These are phyloP conservation scores for Rhamnella rubrinervis DNA, from an alignment of 331 rosid species.

Conservation along the genomic window DNA sequence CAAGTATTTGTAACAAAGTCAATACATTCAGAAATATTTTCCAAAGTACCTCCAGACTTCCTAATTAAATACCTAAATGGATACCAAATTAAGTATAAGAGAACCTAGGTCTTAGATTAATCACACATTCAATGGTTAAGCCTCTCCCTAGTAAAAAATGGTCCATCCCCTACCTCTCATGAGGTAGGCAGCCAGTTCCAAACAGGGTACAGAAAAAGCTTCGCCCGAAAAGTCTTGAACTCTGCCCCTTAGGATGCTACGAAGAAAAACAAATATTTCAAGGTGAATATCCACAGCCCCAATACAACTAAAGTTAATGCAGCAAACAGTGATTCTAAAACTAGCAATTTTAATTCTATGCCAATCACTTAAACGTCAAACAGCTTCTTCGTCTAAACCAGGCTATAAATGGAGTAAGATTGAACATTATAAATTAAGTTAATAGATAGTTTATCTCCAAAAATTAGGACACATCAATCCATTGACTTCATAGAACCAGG, in stretches of 20 bases:
- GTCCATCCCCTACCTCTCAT: slow-evolving; percentile 71
- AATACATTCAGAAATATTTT: slow-evolving; percentile 5
- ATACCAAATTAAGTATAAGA: slow-evolving; percentile 20
- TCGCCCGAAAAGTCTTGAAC: slow-evolving; percentile 55
- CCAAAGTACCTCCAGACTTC: slow-evolving; percentile 20
- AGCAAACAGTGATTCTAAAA: slow-evolving; percentile 31
- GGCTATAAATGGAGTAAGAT: too few relatives aligned
- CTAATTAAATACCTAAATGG: slow-evolving; percentile 29
- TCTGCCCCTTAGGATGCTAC: slow-evolving; percentile 66
- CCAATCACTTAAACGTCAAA: slow-evolving; percentile 17
- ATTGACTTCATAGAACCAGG: not conserved
- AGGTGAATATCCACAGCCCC: slow-evolving; percentile 55
- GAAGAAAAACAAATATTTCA: slow-evolving; percentile 70
- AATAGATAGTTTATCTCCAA: too few relatives aligned
- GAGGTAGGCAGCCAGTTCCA: slow-evolving; percentile 92
- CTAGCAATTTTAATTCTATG: slow-evolving; percentile 22
- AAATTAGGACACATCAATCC: too few relatives aligned
- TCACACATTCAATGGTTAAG: slow-evolving; percentile 33
- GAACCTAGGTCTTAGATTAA: slow-evolving; percentile 31
- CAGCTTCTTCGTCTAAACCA: slow-evolving; percentile 18
- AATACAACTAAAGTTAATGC: slow-evolving; percentile 31
- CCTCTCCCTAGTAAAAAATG: slow-evolving; percentile 56
- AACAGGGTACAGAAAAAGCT: slow-evolving; percentile 70
- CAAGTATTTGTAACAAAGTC: slow-evolving; percentile 12
- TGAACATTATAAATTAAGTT: too few relatives aligned